These are phyloP conservation scores for Acmispon strigosus DNA, from an alignment of 306 rosid species.

Conservation along the genomic window DNA sequence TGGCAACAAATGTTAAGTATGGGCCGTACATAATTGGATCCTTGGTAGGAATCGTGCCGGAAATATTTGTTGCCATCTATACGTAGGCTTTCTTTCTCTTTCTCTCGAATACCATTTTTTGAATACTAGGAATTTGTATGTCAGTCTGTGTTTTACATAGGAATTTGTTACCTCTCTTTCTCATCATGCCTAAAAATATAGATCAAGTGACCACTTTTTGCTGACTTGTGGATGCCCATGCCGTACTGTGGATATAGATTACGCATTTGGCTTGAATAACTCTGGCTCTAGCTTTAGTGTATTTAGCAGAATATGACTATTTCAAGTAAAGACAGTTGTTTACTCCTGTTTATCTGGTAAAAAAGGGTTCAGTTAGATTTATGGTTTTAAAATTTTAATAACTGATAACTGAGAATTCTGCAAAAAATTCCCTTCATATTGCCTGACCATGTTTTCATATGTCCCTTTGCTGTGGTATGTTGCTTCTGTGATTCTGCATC, in stretches of 20 bases:
- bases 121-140: not conserved
- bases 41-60: slow-evolving; percentile 91
- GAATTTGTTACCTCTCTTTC: not conserved
- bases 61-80: slow-evolving; percentile 85
- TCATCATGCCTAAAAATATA: not conserved
- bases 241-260: not conserved
- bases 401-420: not conserved
- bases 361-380: not conserved
- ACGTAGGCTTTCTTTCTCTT: slow-evolving; percentile 54
- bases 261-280: not conserved
- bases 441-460: not conserved
- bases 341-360: not conserved
- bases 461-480: slow-evolving; percentile 2
- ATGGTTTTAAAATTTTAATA: not conserved
- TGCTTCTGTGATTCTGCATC: not conserved
- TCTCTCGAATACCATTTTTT: not conserved
- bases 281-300: not conserved
- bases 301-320: not conserved
- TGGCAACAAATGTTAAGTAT: slow-evolving; percentile 88
- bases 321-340: not conserved
- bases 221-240: not conserved
- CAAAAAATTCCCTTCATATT: not conserved
- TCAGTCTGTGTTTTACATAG: not conserved
- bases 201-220: not conserved
- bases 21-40: slow-evolving; percentile 88